Evolutionary conservation across 371 early-diverging fungal species (phyloP).

Genomic region (Funneliformis caledonium): DNA sequence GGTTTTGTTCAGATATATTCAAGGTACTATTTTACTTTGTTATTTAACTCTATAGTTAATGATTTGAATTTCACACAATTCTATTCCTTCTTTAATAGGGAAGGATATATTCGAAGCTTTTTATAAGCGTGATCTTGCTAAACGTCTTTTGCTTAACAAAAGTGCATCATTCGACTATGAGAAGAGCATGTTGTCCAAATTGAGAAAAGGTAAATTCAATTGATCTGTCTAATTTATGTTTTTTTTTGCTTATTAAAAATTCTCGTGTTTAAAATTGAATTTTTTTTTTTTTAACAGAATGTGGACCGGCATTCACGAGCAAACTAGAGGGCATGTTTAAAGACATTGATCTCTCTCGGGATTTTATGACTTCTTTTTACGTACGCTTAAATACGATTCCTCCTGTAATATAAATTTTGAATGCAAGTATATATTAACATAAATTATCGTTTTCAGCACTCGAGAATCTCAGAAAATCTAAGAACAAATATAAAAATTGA

Average conservation of each 20-base stretch:
- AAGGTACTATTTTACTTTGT: constrained; percentile 52
- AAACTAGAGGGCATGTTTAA: constrained; percentile 93
- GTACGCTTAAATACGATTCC: constrained; percentile 50
- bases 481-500: constrained; percentile 46
- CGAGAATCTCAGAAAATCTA: constrained; percentile 41
- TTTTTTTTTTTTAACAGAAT: constrained; percentile 59
- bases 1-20: constrained; percentile 85
- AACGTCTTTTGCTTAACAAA: constrained; percentile 79
- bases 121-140: constrained; percentile 90
- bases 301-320: constrained; percentile 88
- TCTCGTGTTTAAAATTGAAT: not conserved
- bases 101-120: constrained; percentile 97
- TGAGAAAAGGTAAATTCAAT: constrained; percentile 66
- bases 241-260: not conserved
- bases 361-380: constrained; percentile 64
- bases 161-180: constrained; percentile 84
- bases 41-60: not conserved
- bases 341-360: constrained; percentile 82
- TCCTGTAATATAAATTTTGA: constrained; percentile 34
- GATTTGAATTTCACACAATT: constrained; percentile 4
- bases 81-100: constrained; percentile 46
- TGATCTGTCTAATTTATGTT: constrained; percentile 38
- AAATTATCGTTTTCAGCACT: constrained; percentile 42
- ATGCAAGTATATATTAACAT: constrained; percentile 53
- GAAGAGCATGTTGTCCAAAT: constrained; percentile 77